Evolutionary conservation across 108 stramenopile genomes (phyloP).

Genomic region (Nannochloropsis salina): DNA sequence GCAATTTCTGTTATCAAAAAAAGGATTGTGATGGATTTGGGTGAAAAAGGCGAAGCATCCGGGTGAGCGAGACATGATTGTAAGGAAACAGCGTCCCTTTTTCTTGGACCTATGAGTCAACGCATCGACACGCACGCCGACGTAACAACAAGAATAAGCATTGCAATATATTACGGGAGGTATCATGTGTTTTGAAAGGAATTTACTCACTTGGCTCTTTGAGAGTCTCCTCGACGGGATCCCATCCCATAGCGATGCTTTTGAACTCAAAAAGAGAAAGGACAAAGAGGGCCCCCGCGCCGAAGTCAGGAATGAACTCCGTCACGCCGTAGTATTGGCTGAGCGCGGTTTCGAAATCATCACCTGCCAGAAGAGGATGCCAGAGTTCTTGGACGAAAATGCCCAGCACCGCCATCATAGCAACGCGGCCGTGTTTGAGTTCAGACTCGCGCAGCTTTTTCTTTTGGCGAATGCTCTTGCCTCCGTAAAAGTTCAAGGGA

Average conservation of each 20-base stretch:
- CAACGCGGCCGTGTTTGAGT: constrained; percentile 89
- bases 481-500: constrained; percentile 10
- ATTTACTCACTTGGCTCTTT: not conserved
- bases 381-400: constrained; percentile 70
- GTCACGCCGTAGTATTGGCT: constrained; percentile 17
- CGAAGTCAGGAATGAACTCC: not conserved
- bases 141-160: too few species aligned
- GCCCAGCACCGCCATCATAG: constrained; percentile 88
- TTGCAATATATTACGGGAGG: too few species aligned
- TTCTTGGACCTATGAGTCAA: too few species aligned
- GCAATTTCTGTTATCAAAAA: not conserved
- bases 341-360: not conserved
- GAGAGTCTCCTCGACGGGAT: not conserved
- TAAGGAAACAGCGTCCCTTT: too few species aligned
- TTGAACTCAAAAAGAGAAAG: not conserved
- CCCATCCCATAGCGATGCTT: constrained; percentile 15
- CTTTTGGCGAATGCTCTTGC: not conserved
- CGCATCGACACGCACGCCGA: too few species aligned
- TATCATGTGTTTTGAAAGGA: too few species aligned
- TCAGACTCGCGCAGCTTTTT: constrained; percentile 86
- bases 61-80: too few species aligned
- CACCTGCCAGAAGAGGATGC: not conserved
- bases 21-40: not conserved
- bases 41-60: too few species aligned
- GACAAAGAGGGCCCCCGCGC: not conserved